These are phyloP conservation scores for Trametes punicea DNA, from an alignment of 768 basidiomycete genomes.

Conservation along the genomic window DNA sequence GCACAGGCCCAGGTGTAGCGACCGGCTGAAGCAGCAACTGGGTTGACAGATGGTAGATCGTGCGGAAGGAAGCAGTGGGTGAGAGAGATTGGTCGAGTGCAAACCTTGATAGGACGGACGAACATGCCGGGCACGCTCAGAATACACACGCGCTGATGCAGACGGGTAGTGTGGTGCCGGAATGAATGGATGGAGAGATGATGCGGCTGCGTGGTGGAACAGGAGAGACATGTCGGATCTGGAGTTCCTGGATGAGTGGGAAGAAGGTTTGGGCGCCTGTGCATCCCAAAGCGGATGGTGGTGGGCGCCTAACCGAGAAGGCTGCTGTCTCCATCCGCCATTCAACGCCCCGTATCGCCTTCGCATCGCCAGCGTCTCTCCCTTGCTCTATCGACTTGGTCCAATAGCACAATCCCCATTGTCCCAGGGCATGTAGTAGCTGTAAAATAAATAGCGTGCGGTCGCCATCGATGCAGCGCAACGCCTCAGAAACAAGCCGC, in stretches of 20 bases:
- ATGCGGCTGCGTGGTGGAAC: no score
- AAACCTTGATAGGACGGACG: slow-evolving; percentile 5
- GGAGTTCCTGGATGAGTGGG: slow-evolving; percentile 28
- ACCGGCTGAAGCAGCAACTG: not conserved
- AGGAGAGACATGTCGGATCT: slow-evolving; percentile 8
- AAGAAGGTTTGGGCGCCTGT: slow-evolving; percentile 27
- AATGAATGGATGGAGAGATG: no score
- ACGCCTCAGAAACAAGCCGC: not conserved
- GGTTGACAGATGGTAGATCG: slow-evolving; percentile 4
- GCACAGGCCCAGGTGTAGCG: not conserved
- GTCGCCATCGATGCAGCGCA: not conserved
- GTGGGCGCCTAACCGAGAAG: slow-evolving; percentile 29
- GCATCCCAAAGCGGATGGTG: slow-evolving; percentile 27
- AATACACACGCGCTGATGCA: no score
- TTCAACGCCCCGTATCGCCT: slow-evolving; percentile 19
- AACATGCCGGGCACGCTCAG: slow-evolving; percentile 3
- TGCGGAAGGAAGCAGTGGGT: not conserved
- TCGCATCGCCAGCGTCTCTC: not conserved
- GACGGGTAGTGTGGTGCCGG: no score
- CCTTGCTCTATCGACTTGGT: not conserved
- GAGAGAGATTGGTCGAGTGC: not conserved
- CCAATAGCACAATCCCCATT: not conserved
- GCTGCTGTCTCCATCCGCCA: slow-evolving; percentile 13
- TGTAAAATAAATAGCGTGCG: not conserved
- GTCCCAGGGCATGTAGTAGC: not conserved